phyloP scores from a whole-genome alignment of 1,284 basidiomycete genomes.

The Sparassis latifolia region DNA sequence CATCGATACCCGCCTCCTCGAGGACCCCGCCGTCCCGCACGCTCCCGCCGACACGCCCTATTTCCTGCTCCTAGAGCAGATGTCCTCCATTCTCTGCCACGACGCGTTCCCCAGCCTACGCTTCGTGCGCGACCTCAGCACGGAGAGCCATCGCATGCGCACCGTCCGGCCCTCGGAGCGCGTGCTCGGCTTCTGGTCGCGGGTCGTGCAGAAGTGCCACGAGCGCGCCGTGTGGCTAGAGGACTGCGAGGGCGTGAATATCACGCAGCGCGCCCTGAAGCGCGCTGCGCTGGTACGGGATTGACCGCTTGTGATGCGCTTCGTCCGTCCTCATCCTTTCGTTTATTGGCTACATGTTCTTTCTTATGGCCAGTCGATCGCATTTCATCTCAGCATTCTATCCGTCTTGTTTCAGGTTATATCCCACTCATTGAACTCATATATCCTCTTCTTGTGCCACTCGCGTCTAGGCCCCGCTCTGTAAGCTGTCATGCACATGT shows the following conservation, averaged over 20 bases:
- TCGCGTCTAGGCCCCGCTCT: too few relatives aligned
- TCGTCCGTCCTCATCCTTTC: too few relatives aligned
- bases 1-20: slow-evolving; percentile 53
- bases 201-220: slow-evolving; percentile 39
- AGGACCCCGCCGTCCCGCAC: slow-evolving; percentile 25
- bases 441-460: too few relatives aligned
- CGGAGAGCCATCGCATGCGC: slow-evolving; percentile 27
- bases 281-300: slow-evolving; percentile 16
- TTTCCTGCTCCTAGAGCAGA: slow-evolving; percentile 60
- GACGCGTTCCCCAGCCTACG: slow-evolving; percentile 56
- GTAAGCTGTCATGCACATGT: too few relatives aligned
- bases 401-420: too few relatives aligned
- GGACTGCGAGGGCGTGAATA: slow-evolving; percentile 41
- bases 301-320: too few relatives aligned
- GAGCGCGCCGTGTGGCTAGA: slow-evolving; percentile 49
- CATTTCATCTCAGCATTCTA: too few relatives aligned
- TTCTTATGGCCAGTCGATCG: too few relatives aligned
- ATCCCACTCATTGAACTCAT: too few relatives aligned
- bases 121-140: slow-evolving; percentile 55
- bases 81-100: slow-evolving; percentile 47
- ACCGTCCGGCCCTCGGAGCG: slow-evolving; percentile 21
- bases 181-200: slow-evolving; percentile 44
- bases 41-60: slow-evolving; percentile 39
- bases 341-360: too few relatives aligned
- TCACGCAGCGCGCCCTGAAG: slow-evolving; percentile 25